These are phyloP conservation scores for Neurospora cerealis DNA, from an alignment of 495 filamentous ascomycete species.

Conservation along the genomic window DNA sequence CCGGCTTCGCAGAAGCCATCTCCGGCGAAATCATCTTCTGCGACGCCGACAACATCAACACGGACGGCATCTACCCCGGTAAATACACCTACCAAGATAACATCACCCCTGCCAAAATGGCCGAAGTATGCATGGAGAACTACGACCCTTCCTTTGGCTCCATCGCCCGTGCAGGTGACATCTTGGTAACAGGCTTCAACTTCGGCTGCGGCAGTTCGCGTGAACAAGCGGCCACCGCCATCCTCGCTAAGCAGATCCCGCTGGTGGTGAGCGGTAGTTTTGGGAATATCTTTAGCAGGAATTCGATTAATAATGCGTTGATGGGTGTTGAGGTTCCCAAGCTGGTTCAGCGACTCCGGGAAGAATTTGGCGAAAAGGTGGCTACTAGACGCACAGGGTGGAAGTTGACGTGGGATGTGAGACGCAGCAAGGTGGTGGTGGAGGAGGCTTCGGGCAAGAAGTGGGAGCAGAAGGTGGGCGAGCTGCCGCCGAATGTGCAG, in stretches of 20 bases:
- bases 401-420: slow-evolving; percentile 79
- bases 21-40: slow-evolving; percentile 61
- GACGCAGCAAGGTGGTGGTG: slow-evolving; percentile 55
- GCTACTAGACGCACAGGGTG: too few relatives aligned
- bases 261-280: slow-evolving; percentile 81
- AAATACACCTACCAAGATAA: slow-evolving; percentile 85
- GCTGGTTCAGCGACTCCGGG: slow-evolving; percentile 59
- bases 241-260: slow-evolving; percentile 75
- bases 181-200: slow-evolving; percentile 82
- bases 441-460: slow-evolving; percentile 44
- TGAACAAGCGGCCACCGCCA: slow-evolving; percentile 85
- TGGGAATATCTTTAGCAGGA: slow-evolving; percentile 79
- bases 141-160: slow-evolving; percentile 64
- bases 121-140: slow-evolving; percentile 83
- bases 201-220: slow-evolving; percentile 77
- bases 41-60: slow-evolving; percentile 66
- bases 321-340: slow-evolving; percentile 74
- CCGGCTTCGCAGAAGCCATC: slow-evolving; percentile 59
- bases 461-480: slow-evolving; percentile 78
- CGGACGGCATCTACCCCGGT: slow-evolving; percentile 72
- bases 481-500: slow-evolving; percentile 82
- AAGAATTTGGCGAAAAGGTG: slow-evolving; percentile 60
- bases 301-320: slow-evolving; percentile 88
- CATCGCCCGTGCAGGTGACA: slow-evolving; percentile 55
- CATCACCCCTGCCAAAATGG: slow-evolving; percentile 67